Evolutionary conservation across 2,329 filamentous ascomycete species (phyloP), one percentile per base, ranked within the genome.

Genomic region (Pyricularia sp.): DNA sequence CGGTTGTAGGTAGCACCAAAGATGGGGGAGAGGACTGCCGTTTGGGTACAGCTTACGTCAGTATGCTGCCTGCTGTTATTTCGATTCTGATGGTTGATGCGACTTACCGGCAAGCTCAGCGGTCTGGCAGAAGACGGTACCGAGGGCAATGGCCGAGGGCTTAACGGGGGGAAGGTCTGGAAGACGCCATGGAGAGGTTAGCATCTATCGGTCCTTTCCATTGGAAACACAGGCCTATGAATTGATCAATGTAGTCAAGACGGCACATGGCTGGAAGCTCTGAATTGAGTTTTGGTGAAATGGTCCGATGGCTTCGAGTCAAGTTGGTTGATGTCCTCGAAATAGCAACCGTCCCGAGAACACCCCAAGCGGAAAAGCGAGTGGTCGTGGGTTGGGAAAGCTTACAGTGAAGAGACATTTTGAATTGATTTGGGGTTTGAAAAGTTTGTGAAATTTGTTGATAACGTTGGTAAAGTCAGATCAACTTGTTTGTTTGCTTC

Each of bases 131-230:
- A 97, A 99, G 78, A 92, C 81, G 68, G 93, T 94, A 79, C 94
- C 94, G 74, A 97, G 86, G 74, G 93, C 94, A 75, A 99, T 96
- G 73, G 94, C 93, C 75, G 93, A 97, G 72, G 94, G 94, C 88
- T 97, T 97, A 75, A 99, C 94, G 71, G 93, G 76, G 69, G 84
- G 84, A 40, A 86, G 80, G 74, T 85, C 82, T 85, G 66, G 8
- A 28, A 64, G 44, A 40, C n/a, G 33, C 57, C 22, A 33, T 22
- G 62, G 66, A 67, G 40, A 67, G 63, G 57, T 64, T n/a, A 63
- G 40, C 10, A 5, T 26, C 12, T 4, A 3, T 28, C 7, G 7
- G 5, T 24, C 16, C 19, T n/a, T 4, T 26, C 10, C 4, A 49
- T n/a, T 13, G n/a, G 1, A 12, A n/a, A 61, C 13, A 35, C 60